A percentile compares a stretch with the other conserved stretches of the same genome.
These are phyloP conservation scores for Trichaptum fuscoviolaceum DNA, from an alignment of 768 basidiomycete species.

Conservation along the genomic window DNA sequence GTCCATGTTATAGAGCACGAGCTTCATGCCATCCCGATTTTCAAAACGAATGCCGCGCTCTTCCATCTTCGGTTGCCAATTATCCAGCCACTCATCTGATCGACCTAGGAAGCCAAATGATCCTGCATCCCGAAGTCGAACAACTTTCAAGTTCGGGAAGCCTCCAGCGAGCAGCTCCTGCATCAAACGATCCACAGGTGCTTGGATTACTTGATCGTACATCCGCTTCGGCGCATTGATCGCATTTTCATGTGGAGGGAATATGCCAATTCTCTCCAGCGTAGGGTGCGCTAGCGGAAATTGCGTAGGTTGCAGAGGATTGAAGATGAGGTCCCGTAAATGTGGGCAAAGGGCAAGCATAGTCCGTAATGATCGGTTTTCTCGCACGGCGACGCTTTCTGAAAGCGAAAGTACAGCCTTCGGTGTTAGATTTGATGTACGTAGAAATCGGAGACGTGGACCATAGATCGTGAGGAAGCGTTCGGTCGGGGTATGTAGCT, in stretches of 20 bases:
- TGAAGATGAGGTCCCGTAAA: not conserved
- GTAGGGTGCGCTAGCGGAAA: not conserved
- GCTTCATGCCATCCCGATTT: slow-evolving; percentile 1
- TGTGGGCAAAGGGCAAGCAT: slow-evolving; percentile 1
- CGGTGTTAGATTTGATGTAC: not conserved
- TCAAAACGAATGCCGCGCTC: slow-evolving; percentile 1
- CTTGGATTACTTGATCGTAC: not conserved
- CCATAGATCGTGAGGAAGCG: not conserved
- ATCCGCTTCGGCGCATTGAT: not conserved
- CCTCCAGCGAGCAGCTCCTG: not conserved
- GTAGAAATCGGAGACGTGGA: not conserved
- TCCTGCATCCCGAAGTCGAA: not conserved
- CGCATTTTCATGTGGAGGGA: not conserved
- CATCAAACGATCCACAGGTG: not conserved
- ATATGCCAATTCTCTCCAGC: not conserved
- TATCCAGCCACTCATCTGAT: not conserved
- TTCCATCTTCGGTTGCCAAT: not conserved
- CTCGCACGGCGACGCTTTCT: not conserved
- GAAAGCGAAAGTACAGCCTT: not conserved
- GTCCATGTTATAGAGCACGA: not conserved
- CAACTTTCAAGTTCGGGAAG: slow-evolving; percentile 1
- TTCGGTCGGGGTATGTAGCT: not conserved
- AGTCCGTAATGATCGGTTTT: not conserved
- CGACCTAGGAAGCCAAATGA: slow-evolving; percentile 3
- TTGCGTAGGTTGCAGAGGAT: not conserved